These are phyloP conservation scores for Gaeumannomyces sp. DNA, from an alignment of 2,329 filamentous ascomycete genomes.

Conservation along the genomic window DNA sequence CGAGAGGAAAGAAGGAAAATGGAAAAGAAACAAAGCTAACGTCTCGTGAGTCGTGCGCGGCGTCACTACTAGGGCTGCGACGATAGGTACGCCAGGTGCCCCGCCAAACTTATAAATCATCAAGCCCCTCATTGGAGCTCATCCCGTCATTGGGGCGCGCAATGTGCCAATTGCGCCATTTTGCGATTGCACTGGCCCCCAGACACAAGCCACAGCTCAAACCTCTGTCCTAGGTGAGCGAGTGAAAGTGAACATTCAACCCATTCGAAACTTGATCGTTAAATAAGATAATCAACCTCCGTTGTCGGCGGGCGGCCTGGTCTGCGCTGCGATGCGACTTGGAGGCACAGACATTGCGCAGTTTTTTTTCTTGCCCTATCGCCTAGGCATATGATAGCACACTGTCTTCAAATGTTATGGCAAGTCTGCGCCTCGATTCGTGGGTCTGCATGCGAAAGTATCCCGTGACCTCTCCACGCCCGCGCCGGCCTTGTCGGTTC, in stretches of 20 bases:
- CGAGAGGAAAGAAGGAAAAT: not conserved
- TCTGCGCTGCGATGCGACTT: not conserved
- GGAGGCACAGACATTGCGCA: not conserved
- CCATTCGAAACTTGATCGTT: too few relatives aligned
- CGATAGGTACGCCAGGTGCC: not conserved
- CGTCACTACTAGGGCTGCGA: not conserved
- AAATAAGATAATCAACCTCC: not conserved
- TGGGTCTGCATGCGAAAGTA: not conserved
- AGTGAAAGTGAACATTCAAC: too few relatives aligned
- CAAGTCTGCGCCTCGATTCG: not conserved
- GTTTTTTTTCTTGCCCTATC: too few relatives aligned
- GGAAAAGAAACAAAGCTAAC: not conserved
- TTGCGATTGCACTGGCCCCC: not conserved
- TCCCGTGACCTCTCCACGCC: not conserved
- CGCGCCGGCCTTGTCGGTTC: not conserved
- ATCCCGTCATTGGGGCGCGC: not conserved
- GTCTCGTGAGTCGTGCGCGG: constrained; percentile 3
- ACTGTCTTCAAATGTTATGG: not conserved
- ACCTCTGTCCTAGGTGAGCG: too few relatives aligned
- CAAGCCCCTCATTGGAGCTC: not conserved
- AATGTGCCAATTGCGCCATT: not conserved
- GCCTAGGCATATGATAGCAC: not conserved
- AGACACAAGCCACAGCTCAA: too few relatives aligned
- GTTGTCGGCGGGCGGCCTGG: not conserved
- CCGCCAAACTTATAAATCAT: not conserved